Evolutionary conservation across 768 basidiomycete species (phyloP).

Genomic region (Pleurotus salmoneostramineus): DNA sequence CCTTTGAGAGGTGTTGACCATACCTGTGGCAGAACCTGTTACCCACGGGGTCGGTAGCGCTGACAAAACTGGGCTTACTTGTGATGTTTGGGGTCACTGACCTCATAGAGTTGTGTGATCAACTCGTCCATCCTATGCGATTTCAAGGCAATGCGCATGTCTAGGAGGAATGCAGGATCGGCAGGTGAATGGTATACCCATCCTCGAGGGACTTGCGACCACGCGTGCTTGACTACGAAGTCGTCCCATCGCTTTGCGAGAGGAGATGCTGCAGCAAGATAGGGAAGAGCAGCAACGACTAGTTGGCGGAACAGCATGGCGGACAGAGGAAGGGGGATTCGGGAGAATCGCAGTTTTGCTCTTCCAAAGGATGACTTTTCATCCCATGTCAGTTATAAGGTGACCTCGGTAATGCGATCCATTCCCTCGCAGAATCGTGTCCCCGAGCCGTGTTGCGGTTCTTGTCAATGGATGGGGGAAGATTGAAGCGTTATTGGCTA

Average conservation of each 20-base stretch:
- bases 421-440: not conserved
- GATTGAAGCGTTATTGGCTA: too few relatives aligned
- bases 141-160: constrained; percentile 54
- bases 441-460: not conserved
- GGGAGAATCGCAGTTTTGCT: not conserved
- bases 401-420: not conserved
- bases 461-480: too few relatives aligned
- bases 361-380: not conserved
- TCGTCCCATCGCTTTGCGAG: constrained; percentile 11
- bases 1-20: constrained; percentile 57
- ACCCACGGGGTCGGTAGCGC: not conserved
- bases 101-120: constrained; percentile 48
- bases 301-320: not conserved
- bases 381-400: not conserved
- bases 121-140: constrained; percentile 45
- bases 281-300: not conserved
- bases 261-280: not conserved
- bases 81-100: constrained; percentile 49
- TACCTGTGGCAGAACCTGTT: constrained; percentile 21
- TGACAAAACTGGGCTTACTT: constrained; percentile 24
- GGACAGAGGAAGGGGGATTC: not conserved
- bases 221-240: constrained; percentile 8
- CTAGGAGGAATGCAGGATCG: constrained; percentile 38
- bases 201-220: constrained; percentile 32
- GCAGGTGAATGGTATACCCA: constrained; percentile 47